Evolutionary conservation across 352 stramenopile species (phyloP).

Genomic region (Phytophthora chlamydospora): DNA sequence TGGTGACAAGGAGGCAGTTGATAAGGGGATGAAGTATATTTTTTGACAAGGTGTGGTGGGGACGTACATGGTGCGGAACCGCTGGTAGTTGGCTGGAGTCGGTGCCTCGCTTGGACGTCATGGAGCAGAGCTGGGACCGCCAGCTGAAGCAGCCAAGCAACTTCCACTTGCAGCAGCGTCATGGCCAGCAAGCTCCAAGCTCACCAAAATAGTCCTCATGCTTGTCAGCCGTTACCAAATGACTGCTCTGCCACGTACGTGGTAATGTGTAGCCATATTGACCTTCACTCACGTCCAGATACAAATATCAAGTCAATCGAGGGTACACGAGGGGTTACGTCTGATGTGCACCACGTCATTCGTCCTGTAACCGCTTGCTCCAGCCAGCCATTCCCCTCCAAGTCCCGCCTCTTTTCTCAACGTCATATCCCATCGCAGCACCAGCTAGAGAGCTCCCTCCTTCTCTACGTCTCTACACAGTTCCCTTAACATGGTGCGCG

Average conservation of each 20-base stretch:
- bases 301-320: too few relatives aligned
- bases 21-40: not conserved
- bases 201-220: conserved; percentile 9
- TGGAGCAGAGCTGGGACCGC: not conserved
- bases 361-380: conserved; percentile 1
- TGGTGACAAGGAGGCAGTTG: conserved; percentile 6
- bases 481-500: conserved; percentile 48
- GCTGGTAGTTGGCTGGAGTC: conserved; percentile 13
- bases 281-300: not conserved
- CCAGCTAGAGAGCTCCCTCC: not conserved
- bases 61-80: conserved; percentile 22
- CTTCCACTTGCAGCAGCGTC: not conserved
- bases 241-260: not conserved
- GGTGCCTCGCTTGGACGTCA: conserved; percentile 7
- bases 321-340: too few relatives aligned
- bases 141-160: not conserved
- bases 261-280: conserved; percentile 16
- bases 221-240: conserved; percentile 4
- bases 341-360: conserved; percentile 7
- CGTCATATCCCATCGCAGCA: conserved; percentile 19
- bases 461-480: too few relatives aligned
- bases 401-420: too few relatives aligned
- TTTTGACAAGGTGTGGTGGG: not conserved
- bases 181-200: not conserved
- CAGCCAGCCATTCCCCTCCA: conserved; percentile 33